Base-by-base conservation (phyloP, 805 yeast genomes). In the Teunomyces kruisii region DNA sequence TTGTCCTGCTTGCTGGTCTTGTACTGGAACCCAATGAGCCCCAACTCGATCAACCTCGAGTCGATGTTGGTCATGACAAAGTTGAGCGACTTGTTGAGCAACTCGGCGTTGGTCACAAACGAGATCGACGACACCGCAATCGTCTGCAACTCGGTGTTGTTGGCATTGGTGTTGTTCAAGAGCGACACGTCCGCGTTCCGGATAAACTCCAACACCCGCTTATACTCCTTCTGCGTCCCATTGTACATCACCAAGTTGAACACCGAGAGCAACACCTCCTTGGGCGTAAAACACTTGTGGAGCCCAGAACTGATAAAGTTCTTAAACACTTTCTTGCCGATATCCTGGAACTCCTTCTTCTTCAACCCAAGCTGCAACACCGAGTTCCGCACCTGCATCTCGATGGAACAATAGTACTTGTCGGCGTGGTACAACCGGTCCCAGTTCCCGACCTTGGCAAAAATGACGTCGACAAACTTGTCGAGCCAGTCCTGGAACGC, bases 11-110 rank as follows among this genome's bases (percentile, higher is more conserved):
- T 41, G 50, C 60, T 44, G 54, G 58, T 40, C 61, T 73, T 58
- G 65, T 70, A 56, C 64, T 70, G 51, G 75, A 62, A 42, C 9
- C 89, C 89, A 30, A 81, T 56, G n/a, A 84, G 61, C 0, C 79
- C 81, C 42, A 78, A 54, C 52, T 83, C 89, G 35, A 83, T 74
- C 54, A 78, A 58, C 24, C 68, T 70, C 7, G 77, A 67, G 51
- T 80, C 85, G 43, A 81, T 75, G 56, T 83, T 84, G 37, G 77
- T 75, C 43, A 64, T 59, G 10, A 84, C 78, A 55, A 76, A 83
- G 49, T 81, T 81, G 50, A 84, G 67, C 0, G 82, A 72, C 54
- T 81, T 79, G 31, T 67, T 65, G 24, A 79, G 68, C 45, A 83
- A 58, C 12, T 76, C 79, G 7, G 58, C 60, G 39, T 74, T 71